phyloP scores from a whole-genome alignment of 2,329 filamentous ascomycete species.

The Gaeumannomyces sp. region DNA sequence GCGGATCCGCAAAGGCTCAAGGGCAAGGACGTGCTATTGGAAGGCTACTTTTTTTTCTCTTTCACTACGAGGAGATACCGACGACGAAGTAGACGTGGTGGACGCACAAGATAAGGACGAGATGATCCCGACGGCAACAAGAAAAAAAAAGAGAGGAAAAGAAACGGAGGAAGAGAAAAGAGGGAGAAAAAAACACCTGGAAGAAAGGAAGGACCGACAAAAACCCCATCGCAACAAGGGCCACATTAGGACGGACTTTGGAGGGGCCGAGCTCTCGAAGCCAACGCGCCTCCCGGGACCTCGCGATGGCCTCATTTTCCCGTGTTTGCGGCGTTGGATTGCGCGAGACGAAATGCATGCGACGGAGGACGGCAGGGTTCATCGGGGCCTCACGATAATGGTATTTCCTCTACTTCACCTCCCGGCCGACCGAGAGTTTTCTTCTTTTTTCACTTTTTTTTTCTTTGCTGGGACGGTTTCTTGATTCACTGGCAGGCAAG shows the following conservation, averaged over 20 bases:
- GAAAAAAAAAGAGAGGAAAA: not conserved
- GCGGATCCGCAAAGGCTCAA: not conserved
- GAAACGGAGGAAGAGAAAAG: not conserved
- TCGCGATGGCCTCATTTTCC: not conserved
- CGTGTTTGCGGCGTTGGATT: not conserved
- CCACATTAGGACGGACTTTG: not conserved
- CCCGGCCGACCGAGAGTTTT: conserved; percentile 9
- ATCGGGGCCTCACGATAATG: conserved; percentile 17
- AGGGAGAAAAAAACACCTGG: not conserved
- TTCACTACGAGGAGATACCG: not conserved
- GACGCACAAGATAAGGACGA: not conserved
- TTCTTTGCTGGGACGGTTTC: not conserved
- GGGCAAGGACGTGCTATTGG: not conserved
- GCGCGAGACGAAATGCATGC: not conserved
- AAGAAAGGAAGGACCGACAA: not conserved
- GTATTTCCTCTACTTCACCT: conserved; percentile 14
- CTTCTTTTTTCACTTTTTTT: conserved; percentile 21
- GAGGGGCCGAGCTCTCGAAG: not conserved
- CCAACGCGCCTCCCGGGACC: not conserved
- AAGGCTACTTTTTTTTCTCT: not conserved
- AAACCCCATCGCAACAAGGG: not conserved
- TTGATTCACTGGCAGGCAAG: conserved; percentile 2
- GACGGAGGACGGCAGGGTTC: not conserved
- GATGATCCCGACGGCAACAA: not conserved
- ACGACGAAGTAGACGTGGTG: not conserved